Percentiles rank a stretch among this genome's conserved stretches.
Evolutionary conservation across 768 basidiomycete species (phyloP).

Genomic region (Trametes sanguinea): DNA sequence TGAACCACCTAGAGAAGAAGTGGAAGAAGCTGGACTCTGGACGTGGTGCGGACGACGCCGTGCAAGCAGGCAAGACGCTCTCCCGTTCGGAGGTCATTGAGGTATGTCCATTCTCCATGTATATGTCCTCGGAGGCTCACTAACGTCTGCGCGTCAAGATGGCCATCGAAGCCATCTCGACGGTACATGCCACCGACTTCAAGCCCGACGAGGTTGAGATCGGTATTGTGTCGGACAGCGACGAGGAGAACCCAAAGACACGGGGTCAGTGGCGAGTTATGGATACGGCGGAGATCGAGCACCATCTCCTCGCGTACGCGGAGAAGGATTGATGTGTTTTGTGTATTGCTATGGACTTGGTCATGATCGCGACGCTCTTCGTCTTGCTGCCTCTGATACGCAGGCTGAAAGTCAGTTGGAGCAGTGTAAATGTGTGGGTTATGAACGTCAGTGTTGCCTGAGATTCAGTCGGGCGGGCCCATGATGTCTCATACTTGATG

Average conservation of each 20-base stretch:
- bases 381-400: not conserved
- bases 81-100: conserved; percentile 84
- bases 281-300: conserved; percentile 75
- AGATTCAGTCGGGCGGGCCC: too few relatives aligned
- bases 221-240: conserved; percentile 79
- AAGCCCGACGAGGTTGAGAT: conserved; percentile 96
- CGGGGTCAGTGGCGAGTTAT: conserved; percentile 80
- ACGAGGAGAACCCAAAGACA: conserved; percentile 72
- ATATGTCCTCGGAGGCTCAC: not conserved
- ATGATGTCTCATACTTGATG: too few relatives aligned
- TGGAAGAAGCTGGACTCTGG: conserved; percentile 94
- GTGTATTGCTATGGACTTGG: conserved; percentile 22
- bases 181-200: conserved; percentile 93
- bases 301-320: conserved; percentile 80
- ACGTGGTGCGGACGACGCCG: conserved; percentile 76
- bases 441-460: too few relatives aligned
- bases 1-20: conserved; percentile 98
- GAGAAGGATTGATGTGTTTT: conserved; percentile 71
- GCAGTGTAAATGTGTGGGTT: not conserved
- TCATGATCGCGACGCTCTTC: conserved; percentile 9
- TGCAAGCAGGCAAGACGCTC: conserved; percentile 72
- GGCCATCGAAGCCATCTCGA: conserved; percentile 93
- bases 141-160: conserved; percentile 50
- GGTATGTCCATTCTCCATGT: conserved; percentile 46
- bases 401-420: not conserved